These are phyloP conservation scores for Verticillium alfalfae DNA, from an alignment of 2,329 filamentous ascomycete species.

Conservation along the genomic window DNA sequence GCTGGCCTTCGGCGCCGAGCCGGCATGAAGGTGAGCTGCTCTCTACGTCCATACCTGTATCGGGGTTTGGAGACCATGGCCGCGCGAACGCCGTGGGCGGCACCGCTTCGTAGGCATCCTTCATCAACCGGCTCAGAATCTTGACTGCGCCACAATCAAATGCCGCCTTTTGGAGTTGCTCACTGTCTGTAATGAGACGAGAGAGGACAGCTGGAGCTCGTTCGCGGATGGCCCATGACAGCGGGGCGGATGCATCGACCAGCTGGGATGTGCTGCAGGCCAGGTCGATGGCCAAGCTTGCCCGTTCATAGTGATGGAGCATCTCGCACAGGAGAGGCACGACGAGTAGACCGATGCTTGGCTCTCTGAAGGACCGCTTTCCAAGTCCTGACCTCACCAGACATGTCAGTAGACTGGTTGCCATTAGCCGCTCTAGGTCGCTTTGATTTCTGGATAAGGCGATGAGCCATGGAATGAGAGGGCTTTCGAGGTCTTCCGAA, in stretches of 20 bases:
- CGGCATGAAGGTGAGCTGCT: constrained; percentile 30
- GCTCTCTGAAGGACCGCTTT: constrained; percentile 53
- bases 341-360: constrained; percentile 60
- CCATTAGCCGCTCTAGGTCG: constrained; percentile 59
- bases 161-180: constrained; percentile 74
- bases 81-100: constrained; percentile 20
- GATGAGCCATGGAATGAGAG: constrained; percentile 69
- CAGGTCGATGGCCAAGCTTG: constrained; percentile 42
- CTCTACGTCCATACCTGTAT: constrained; percentile 26
- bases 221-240: constrained; percentile 54
- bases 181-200: constrained; percentile 71
- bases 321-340: constrained; percentile 53
- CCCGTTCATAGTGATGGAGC: background rate
- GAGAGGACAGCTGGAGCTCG: constrained; percentile 72
- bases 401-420: constrained; percentile 62
- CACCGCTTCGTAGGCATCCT: constrained; percentile 44
- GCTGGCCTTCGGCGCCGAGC: constrained; percentile 57
- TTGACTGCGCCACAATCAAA: constrained; percentile 56
- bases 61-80: constrained; percentile 32
- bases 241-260: constrained; percentile 28
- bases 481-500: constrained; percentile 60
- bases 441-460: constrained; percentile 52
- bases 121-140: constrained; percentile 41
- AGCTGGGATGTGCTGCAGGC: constrained; percentile 10
- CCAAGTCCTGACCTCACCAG: constrained; percentile 65